These are phyloP conservation scores for Prunus mira DNA, from an alignment of 306 rosid species.

Conservation along the genomic window DNA sequence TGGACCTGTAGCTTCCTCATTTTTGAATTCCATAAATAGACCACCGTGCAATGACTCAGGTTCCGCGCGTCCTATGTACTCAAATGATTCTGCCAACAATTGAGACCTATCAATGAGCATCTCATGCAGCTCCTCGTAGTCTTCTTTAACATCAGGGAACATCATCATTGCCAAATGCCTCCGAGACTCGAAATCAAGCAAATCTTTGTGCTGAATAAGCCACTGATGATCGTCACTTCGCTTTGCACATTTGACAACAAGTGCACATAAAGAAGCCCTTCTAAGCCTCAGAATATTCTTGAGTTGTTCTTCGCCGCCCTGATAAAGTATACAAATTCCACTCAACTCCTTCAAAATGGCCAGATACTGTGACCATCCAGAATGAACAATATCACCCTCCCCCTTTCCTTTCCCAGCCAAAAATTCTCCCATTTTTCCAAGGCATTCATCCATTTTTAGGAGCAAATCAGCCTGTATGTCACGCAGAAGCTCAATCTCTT, in stretches of 20 bases:
- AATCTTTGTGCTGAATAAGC: slow-evolving; percentile 56
- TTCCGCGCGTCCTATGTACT: slow-evolving; percentile 49
- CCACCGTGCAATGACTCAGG: slow-evolving; percentile 50
- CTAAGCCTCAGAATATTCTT: slow-evolving; percentile 43
- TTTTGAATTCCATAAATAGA: slow-evolving; percentile 67
- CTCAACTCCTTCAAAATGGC: slow-evolving; percentile 53
- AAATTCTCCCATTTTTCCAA: slow-evolving; percentile 38
- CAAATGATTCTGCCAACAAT: slow-evolving; percentile 64
- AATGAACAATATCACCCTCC: slow-evolving; percentile 32
- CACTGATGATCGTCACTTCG: slow-evolving; percentile 50
- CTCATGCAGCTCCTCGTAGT: slow-evolving; percentile 65
- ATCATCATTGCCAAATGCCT: slow-evolving; percentile 71
- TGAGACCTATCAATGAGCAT: slow-evolving; percentile 81
- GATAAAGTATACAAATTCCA: slow-evolving; percentile 45
- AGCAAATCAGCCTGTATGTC: slow-evolving; percentile 34
- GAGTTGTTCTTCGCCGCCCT: slow-evolving; percentile 46
- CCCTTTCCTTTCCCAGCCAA: slow-evolving; percentile 33
- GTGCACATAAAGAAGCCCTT: slow-evolving; percentile 36
- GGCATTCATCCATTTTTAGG: slow-evolving; percentile 50
- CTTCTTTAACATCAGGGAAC: slow-evolving; percentile 63
- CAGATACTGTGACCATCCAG: slow-evolving; percentile 59
- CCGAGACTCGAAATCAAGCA: slow-evolving; percentile 57
- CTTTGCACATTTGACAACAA: slow-evolving; percentile 42
- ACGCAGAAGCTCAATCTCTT: slow-evolving; percentile 44
- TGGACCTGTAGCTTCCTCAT: slow-evolving; percentile 87